A percentile compares a stretch with the other conserved stretches of the same genome.
These are phyloP conservation scores for Austropuccinia psidii DNA, from an alignment of 1,284 basidiomycete species.

Conservation along the genomic window DNA sequence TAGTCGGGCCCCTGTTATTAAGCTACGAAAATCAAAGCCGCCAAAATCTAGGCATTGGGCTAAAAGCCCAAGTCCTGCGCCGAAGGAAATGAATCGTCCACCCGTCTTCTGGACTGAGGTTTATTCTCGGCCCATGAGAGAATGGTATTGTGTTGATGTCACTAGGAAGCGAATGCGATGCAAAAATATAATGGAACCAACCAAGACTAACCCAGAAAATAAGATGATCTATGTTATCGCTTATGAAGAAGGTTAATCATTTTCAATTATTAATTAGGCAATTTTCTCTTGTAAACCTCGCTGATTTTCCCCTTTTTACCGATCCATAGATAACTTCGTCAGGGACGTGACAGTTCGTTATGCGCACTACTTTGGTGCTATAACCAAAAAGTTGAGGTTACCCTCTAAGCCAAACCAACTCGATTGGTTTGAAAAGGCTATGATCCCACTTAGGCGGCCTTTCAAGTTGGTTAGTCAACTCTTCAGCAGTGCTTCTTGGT, in stretches of 20 bases:
- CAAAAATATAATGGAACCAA: constrained; percentile 70
- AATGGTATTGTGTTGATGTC: constrained; percentile 90
- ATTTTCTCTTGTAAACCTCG: neutral
- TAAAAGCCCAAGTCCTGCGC: constrained; percentile 34
- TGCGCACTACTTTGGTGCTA: constrained; percentile 60
- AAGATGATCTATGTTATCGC: constrained; percentile 88
- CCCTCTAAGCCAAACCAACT: constrained; percentile 38
- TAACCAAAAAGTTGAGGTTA: constrained; percentile 47
- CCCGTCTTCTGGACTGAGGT: constrained; percentile 98
- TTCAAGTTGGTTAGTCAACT: constrained; percentile 63
- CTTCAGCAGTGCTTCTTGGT: neutral
- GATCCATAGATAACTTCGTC: constrained; percentile 23
- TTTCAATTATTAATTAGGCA: neutral
- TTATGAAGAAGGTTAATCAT: constrained; percentile 63
- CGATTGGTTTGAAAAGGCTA: constrained; percentile 49
- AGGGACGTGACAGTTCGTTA: constrained; percentile 25
- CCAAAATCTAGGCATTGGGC: constrained; percentile 23
- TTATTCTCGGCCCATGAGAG: constrained; percentile 80
- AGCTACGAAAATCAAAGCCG: constrained; percentile 29
- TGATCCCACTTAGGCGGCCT: constrained; percentile 60
- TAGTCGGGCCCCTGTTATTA: constrained; percentile 1
- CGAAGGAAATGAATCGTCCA: constrained; percentile 50
- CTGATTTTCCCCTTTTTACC: neutral
- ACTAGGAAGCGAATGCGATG: constrained; percentile 67
- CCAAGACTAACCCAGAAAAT: constrained; percentile 56